A percentile compares a stretch with the other conserved stretches of the same genome.
Conservation (phyloP, 345 rosid species). For the Corchorus olitorius region DNA sequence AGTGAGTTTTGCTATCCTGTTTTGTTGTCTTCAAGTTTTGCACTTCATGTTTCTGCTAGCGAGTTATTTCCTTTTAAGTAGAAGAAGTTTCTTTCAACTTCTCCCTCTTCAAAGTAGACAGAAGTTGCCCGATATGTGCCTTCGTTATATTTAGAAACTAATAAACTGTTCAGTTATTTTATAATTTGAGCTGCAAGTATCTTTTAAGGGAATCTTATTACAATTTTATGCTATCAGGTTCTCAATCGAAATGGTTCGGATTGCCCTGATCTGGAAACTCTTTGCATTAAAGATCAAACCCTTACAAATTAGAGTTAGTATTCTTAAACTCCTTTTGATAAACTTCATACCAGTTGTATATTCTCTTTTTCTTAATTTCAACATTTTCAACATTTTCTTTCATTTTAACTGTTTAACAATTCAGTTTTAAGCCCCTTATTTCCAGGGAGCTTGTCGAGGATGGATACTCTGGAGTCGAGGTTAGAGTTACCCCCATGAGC, state of each 20-base stretch:
- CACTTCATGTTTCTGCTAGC: neutral
- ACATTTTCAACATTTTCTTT: no score
- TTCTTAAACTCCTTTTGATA: slow-evolving; percentile 12
- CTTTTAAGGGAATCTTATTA: neutral
- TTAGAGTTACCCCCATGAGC: slow-evolving; percentile 84
- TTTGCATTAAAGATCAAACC: slow-evolving; percentile 81
- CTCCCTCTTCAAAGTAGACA: neutral
- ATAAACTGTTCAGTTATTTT: neutral
- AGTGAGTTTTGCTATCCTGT: slow-evolving; percentile 47
- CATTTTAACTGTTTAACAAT: no score
- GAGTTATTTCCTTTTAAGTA: neutral
- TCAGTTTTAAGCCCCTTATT: no score
- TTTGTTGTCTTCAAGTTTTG: slow-evolving; percentile 1
- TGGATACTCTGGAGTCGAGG: slow-evolving; percentile 93
- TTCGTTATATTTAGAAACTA: neutral
- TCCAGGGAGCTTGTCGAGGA: slow-evolving; percentile 82
- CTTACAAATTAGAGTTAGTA: slow-evolving; percentile 73
- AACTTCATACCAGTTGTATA: no score
- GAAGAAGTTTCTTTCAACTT: neutral
- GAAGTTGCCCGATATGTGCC: neutral
- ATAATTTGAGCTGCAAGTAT: neutral
- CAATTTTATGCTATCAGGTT: slow-evolving; percentile 49
- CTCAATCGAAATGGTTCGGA: slow-evolving; percentile 66
- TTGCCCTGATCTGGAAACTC: slow-evolving; percentile 76
- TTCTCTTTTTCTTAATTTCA: no score